These are phyloP conservation scores for Colletotrichum endophyticum DNA, from an alignment of 2,329 filamentous ascomycete species.

Conservation along the genomic window DNA sequence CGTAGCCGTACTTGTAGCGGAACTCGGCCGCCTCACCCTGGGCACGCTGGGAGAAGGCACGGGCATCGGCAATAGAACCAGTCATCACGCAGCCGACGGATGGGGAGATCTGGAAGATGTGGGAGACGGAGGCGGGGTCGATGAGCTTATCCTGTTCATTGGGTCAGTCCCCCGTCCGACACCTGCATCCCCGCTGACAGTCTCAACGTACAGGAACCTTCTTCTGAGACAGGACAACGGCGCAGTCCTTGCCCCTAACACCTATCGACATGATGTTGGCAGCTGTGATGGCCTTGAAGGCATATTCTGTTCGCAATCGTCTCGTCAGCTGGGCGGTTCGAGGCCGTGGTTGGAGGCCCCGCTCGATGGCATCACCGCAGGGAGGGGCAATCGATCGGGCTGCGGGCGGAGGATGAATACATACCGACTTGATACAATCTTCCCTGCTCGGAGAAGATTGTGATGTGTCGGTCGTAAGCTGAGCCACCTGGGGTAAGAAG, in stretches of 20 bases:
- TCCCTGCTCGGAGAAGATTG: conserved; percentile 99
- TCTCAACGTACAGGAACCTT: conserved; percentile 86
- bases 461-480: conserved; percentile 98
- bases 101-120: conserved; percentile 96
- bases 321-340: conserved; percentile 25
- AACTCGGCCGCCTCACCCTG: conserved; percentile 97
- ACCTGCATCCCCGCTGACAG: conserved; percentile 10
- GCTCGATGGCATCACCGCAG: conserved; percentile 16
- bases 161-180: conserved; percentile 35
- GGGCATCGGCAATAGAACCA: conserved; percentile 95
- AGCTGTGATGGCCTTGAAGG: conserved; percentile 99
- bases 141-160: conserved; percentile 90
- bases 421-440: conserved; percentile 99
- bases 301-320: conserved; percentile 79
- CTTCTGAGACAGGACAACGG: conserved; percentile 97
- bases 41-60: conserved; percentile 90
- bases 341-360: neutral
- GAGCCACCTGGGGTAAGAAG: conserved; percentile 66
- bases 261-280: conserved; percentile 99
- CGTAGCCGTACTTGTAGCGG: conserved; percentile 97
- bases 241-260: conserved; percentile 94
- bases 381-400: conserved; percentile 10
- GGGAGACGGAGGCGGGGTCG: conserved; percentile 93
- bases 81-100: conserved; percentile 99
- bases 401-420: conserved; percentile 40